Conservation (phyloP, 164 flowering plant species). For the Annona cherimola region DNA sequence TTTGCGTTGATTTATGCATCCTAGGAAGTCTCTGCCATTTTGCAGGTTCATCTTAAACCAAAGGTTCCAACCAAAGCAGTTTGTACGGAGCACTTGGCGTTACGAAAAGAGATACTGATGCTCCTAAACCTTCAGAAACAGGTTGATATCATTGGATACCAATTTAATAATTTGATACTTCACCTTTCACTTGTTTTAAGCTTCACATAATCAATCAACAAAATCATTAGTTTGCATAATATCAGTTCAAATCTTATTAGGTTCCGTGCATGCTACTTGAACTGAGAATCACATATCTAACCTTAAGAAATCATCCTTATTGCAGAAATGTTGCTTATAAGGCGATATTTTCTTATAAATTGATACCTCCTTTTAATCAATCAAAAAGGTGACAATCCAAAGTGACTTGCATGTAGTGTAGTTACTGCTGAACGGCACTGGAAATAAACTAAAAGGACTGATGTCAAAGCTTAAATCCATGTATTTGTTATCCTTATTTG, state of each 20-base stretch:
- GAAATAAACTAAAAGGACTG: background rate
- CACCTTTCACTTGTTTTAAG: background rate
- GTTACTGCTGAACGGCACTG: background rate
- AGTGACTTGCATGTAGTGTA: background rate
- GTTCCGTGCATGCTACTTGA: background rate
- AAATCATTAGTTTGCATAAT: background rate
- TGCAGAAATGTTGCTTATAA: background rate
- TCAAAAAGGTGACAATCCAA: too few relatives aligned
- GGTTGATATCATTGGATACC: constrained; percentile 33
- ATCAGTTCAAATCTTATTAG: background rate
- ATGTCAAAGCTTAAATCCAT: background rate
- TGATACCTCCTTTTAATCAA: background rate
- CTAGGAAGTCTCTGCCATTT: background rate
- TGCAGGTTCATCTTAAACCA: constrained; percentile 85
- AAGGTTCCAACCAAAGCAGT: constrained; percentile 89
- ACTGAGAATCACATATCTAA: background rate
- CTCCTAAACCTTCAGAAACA: constrained; percentile 91
- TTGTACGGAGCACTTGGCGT: constrained; percentile 89
- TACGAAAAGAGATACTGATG: constrained; percentile 82
- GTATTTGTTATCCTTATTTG: background rate
- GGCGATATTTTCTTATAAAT: background rate
- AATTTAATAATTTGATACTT: background rate
- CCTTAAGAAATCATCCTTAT: background rate
- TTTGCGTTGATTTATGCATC: background rate
- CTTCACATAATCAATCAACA: too few relatives aligned